Base-by-base conservation (phyloP, 2,329 filamentous ascomycete genomes). In the Periconia sp. region DNA sequence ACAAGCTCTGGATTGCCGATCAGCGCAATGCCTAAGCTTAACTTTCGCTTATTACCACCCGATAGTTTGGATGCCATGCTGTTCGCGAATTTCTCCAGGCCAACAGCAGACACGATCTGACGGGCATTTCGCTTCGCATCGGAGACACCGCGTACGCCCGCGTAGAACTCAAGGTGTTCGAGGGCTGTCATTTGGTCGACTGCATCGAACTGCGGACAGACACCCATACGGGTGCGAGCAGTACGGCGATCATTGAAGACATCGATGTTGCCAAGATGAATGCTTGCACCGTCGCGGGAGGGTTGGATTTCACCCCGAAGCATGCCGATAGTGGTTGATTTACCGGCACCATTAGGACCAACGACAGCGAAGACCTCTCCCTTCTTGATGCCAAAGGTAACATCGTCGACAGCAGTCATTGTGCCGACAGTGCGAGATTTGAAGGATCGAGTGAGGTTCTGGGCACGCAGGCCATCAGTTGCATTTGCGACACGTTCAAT, bases 1-100 rank as follows among this genome's bases (percentile, higher is more conserved):
- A 96, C 75, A 0, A 95, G 89, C 0, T 86, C 82, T 0, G 91
- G 91, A 58, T 95, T 94, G 4, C 91, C 91, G 79, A 95, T 94
- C 1, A 96, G 73, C 0, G 91, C 90, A 41, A 96, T 94, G 3
- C 87, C 91, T 0, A 96, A 78, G 15, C 84, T 88, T 1, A 96
- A 76, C 70, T 96, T 96, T 13, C 91, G 79, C 73, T 94, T 92
- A 73, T 95, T 96, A 29, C 91, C 91, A 6, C 91, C 91, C 0
- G 87, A 91, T 0, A 96, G 78, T 26, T 86, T 85, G 37, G 80
- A 77, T 0, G 88, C 90, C 82, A 91, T 89, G 16, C 88, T 82
- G 7, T 81, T 75, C 2, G 80, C 75, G 70, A 90, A 95, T 0
- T 78, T 76, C 10, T 78, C 72, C 0, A 96, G 76, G 0, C 90